Percentiles rank a stretch among this genome's conserved stretches.
Conservation (phyloP, 225 moss, liverwort and hornwort genomes). For the Bryoerythrophyllum caledonicum region DNA sequence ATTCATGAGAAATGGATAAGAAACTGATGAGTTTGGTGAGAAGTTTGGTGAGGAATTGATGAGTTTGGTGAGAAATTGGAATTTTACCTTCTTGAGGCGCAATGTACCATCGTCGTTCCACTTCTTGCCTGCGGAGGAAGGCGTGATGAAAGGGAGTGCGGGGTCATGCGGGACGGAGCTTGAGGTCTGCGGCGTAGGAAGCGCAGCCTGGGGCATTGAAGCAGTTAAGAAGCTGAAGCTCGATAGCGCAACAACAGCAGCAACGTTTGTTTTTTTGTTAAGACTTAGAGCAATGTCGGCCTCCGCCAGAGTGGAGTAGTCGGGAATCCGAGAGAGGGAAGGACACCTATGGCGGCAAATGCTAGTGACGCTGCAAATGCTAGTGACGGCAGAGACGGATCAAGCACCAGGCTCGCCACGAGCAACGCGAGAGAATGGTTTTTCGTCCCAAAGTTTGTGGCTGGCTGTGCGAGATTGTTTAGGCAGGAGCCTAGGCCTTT, state of each 20-base stretch:
- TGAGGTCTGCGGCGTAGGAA: slow-evolving; percentile 6
- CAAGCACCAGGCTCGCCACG: slow-evolving; percentile 23
- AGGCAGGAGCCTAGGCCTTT: slow-evolving; percentile 39
- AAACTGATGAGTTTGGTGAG: no score
- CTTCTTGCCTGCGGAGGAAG: slow-evolving; percentile 38
- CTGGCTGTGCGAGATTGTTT: slow-evolving; percentile 21
- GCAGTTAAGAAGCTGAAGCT: slow-evolving; percentile 32
- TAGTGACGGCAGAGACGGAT: slow-evolving; percentile 3
- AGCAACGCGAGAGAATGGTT: slow-evolving; percentile 13
- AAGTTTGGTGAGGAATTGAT: no score
- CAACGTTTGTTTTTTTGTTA: slow-evolving; percentile 29
- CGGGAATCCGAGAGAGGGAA: slow-evolving; percentile 28
- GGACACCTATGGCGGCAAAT: not conserved
- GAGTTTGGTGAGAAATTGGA: no score
- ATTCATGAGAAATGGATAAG: no score
- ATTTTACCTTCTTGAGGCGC: slow-evolving; percentile 72
- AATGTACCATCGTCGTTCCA: slow-evolving; percentile 78
- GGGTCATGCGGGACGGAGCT: slow-evolving; percentile 11
- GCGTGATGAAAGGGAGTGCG: slow-evolving; percentile 16
- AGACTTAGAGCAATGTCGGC: slow-evolving; percentile 31
- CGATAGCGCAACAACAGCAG: slow-evolving; percentile 12
- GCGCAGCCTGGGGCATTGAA: slow-evolving; percentile 2
- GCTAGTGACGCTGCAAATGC: no score
- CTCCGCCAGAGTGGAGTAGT: slow-evolving; percentile 23
- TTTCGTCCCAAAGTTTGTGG: slow-evolving; percentile 1